Conservation (phyloP, 176 grass and related monocot species). For the Echinochloa phyllopogon region DNA sequence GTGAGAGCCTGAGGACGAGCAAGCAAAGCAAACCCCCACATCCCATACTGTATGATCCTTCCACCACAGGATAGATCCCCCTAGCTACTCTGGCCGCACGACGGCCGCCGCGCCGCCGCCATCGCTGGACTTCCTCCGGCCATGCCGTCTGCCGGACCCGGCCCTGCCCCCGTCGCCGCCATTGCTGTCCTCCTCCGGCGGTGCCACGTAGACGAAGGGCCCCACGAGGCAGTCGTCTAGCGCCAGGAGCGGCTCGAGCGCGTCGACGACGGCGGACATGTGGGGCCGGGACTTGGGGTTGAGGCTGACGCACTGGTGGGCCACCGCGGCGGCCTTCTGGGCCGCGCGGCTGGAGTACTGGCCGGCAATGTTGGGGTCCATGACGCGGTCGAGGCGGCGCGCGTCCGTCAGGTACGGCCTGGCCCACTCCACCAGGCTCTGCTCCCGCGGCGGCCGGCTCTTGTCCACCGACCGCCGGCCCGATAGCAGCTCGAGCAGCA, state of each 20-base stretch:
- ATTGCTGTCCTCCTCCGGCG: not conserved
- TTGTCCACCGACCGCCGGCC: constrained; percentile 74
- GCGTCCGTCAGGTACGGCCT: constrained; percentile 67
- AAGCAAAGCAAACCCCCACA: not conserved
- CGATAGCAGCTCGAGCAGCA: constrained; percentile 71
- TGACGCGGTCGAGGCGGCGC: constrained; percentile 64
- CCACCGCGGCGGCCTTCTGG: constrained; percentile 57
- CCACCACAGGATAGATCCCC: too few relatives aligned
- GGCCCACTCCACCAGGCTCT: constrained; percentile 80
- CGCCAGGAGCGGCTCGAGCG: constrained; percentile 71
- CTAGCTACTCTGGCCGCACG: constrained; percentile 21
- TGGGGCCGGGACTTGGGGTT: constrained; percentile 71
- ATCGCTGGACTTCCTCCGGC: constrained; percentile 18
- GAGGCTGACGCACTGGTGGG: constrained; percentile 68
- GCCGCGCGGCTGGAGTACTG: constrained; percentile 68
- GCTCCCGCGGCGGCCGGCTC: constrained; percentile 67
- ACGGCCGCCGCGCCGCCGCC: not conserved
- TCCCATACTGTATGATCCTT: too few relatives aligned
- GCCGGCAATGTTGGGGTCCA: constrained; percentile 66
- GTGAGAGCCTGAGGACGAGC: not conserved
- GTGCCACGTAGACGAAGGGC: constrained; percentile 68
- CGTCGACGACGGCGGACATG: constrained; percentile 74
- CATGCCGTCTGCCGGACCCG: constrained; percentile 20
- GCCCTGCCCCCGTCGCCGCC: not conserved
- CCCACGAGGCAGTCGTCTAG: constrained; percentile 58